Conservation (phyloP, 2,329 filamentous ascomycete species). For the Coniochaeta sp. region DNA sequence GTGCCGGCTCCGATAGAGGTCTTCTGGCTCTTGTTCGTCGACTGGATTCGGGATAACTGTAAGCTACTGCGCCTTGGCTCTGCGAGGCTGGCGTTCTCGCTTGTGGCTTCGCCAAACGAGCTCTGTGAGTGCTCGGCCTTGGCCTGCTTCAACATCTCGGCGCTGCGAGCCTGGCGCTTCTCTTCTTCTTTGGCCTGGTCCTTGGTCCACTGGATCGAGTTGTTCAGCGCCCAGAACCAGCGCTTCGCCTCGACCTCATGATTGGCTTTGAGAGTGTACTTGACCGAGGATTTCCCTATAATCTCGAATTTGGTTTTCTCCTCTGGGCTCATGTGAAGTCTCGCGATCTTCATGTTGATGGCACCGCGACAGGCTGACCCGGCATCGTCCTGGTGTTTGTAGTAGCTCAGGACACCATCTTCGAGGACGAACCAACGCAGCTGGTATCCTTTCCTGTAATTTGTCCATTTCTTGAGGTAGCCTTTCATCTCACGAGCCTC, state of each 20-base stretch:
- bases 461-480: slow-evolving; percentile 99
- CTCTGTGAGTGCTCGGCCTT: slow-evolving; percentile 62
- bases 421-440: slow-evolving; percentile 96
- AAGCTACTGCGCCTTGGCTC: slow-evolving; percentile 37
- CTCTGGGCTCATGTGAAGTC: slow-evolving; percentile 89
- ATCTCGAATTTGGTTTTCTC: slow-evolving; percentile 99
- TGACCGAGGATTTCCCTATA: slow-evolving; percentile 95
- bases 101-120: slow-evolving; percentile 36
- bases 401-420: slow-evolving; percentile 95
- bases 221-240: slow-evolving; percentile 99
- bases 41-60: slow-evolving; percentile 35
- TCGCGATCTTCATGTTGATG: slow-evolving; percentile 97
- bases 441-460: slow-evolving; percentile 96
- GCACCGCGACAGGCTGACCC: slow-evolving; percentile 93
- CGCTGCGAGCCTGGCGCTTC: slow-evolving; percentile 64
- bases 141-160: slow-evolving; percentile 69
- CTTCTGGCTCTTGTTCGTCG: slow-evolving; percentile 23
- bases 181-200: slow-evolving; percentile 93
- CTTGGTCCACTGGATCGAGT: slow-evolving; percentile 97
- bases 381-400: slow-evolving; percentile 97
- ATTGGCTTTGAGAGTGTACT: slow-evolving; percentile 96
- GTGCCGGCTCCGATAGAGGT: slow-evolving; percentile 28
- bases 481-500: slow-evolving; percentile 97
- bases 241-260: slow-evolving; percentile 97
- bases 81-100: slow-evolving; percentile 44